Base-by-base conservation (phyloP, 768 basidiomycete species). In the Tricholomella constricta region DNA sequence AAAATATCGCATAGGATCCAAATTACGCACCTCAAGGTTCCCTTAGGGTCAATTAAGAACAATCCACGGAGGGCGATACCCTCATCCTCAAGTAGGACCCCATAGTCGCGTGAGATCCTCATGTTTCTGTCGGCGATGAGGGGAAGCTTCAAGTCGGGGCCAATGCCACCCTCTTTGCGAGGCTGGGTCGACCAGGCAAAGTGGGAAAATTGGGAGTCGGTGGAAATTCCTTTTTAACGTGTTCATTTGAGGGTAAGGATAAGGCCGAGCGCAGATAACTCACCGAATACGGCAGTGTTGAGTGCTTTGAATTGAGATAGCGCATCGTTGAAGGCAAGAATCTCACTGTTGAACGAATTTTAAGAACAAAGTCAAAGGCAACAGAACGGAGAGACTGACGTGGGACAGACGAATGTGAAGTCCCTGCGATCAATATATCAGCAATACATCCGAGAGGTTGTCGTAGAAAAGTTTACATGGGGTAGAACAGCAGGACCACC, bases 401-500 rank as follows among this genome's bases (percentile, higher is more conserved):
- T 94, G n/a, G 92, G 92, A 74, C 92, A 95, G 62, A 91, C 89
- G 60, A 90, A 91, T 34, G 91, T 91, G 71, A 91, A 92, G 65
- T 90, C 89, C 78, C 88, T 92, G 56, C 22, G 35, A 55, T 38
- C n/a, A 48, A 6, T 44, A 36, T 35, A 22, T 29, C 12, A 61
- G 46, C 14, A 31, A 49, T 23, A 15, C 25, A 32, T 25, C 22
- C 31, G 23, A 23, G 15, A 23, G 15, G 8, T 22, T 43, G 14
- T 50, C 47, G 41, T 20, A 27, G 37, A 22, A 15, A 48, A 11
- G 71, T 87, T 58, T 74, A 92, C 90, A 96, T 83, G 5, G 94
- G 94, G 74, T 97, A 97, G 77, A 96, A 95, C 70, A 96, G 81
- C 15, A 97, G 83, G 31, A 94, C 80, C n/a, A 95, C 86, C 93